A percentile compares a stretch with the other conserved stretches of the same genome.
Conservation (phyloP, 305 asterid species). For the Fraxinus angustifolia region DNA sequence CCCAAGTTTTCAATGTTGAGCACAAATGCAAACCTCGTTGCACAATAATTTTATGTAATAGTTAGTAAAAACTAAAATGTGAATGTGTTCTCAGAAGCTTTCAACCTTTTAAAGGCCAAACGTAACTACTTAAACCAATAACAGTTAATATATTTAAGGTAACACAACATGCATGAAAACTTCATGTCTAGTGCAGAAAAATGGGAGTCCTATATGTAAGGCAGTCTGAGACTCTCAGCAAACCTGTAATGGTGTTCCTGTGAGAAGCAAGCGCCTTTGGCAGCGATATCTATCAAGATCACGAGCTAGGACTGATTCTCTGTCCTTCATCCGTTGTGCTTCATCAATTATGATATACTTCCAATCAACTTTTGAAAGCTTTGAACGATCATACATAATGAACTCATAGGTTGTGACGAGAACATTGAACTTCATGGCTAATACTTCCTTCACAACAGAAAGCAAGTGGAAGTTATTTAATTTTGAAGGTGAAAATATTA, state of each 20-base stretch:
- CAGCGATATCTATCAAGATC: conserved; percentile 99
- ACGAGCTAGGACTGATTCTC: conserved; percentile 98
- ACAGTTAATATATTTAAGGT: background rate
- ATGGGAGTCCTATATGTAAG: conserved; percentile 13
- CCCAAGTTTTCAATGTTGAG: conserved; percentile 1
- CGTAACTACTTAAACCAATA: background rate
- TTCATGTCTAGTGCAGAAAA: conserved; percentile 14
- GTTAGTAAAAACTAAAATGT: background rate
- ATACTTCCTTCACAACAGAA: conserved; percentile 69
- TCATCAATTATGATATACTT: conserved; percentile 97
- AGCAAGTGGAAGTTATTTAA: conserved; percentile 21
- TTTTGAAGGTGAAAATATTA: conserved; percentile 11
- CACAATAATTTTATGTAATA: background rate
- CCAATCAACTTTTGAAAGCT: conserved; percentile 92
- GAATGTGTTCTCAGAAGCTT: conserved; percentile 12
- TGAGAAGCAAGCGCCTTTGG: conserved; percentile 98
- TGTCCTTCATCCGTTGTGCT: conserved; percentile 99
- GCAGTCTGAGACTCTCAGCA: conserved; percentile 4
- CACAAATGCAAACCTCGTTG: background rate
- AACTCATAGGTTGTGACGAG: conserved; percentile 94
- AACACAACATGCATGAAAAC: conserved; percentile 3
- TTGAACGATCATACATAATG: conserved; percentile 85
- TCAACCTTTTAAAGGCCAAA: conserved; percentile 1
- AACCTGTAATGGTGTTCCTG: conserved; percentile 99
- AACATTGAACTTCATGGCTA: conserved; percentile 93